phyloP scores from a whole-genome alignment of 1,284 basidiomycete genomes.

The Malassezia brasiliensis region DNA sequence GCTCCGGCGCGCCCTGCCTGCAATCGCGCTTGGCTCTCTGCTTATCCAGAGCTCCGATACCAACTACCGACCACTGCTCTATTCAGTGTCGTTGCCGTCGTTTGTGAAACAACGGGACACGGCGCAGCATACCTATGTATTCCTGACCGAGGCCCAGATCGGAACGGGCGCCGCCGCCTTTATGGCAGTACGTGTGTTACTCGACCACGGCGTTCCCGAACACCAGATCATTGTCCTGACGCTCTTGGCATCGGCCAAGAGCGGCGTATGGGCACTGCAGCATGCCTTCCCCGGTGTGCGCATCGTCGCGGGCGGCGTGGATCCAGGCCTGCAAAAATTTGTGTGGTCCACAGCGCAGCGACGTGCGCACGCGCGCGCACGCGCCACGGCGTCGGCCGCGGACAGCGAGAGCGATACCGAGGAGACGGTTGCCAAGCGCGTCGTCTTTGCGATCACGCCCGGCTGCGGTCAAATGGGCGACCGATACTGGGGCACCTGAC shows the following conservation, averaged over 20 bases:
- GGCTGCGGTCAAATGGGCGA: conserved; percentile 43
- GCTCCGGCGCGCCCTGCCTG: conserved; percentile 74
- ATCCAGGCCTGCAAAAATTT: conserved; percentile 36
- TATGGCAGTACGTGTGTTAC: conserved; percentile 88
- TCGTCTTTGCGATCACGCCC: conserved; percentile 41
- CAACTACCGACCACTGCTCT: conserved; percentile 77
- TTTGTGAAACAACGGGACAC: conserved; percentile 28
- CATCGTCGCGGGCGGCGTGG: conserved; percentile 39
- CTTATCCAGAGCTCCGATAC: conserved; percentile 74
- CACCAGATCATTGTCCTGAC: conserved; percentile 58
- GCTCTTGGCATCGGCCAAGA: conserved; percentile 71
- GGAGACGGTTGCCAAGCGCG: conserved; percentile 20
- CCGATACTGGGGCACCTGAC: conserved; percentile 36
- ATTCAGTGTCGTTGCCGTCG: conserved; percentile 68
- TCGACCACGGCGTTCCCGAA: conserved; percentile 85
- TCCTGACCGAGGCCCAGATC: conserved; percentile 90
- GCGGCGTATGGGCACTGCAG: conserved; percentile 67
- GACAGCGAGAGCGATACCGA: conserved; percentile 7
- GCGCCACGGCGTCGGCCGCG: background rate
- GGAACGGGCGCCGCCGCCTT: conserved; percentile 87
- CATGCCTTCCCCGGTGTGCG: conserved; percentile 63
- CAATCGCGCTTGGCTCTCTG: conserved; percentile 76
- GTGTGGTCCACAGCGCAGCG: conserved; percentile 11
- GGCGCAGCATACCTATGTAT: conserved; percentile 64
- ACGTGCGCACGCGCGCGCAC: background rate